These are phyloP conservation scores for Strobilomyces dryophilus DNA, from an alignment of 768 basidiomycete genomes.

Conservation along the genomic window DNA sequence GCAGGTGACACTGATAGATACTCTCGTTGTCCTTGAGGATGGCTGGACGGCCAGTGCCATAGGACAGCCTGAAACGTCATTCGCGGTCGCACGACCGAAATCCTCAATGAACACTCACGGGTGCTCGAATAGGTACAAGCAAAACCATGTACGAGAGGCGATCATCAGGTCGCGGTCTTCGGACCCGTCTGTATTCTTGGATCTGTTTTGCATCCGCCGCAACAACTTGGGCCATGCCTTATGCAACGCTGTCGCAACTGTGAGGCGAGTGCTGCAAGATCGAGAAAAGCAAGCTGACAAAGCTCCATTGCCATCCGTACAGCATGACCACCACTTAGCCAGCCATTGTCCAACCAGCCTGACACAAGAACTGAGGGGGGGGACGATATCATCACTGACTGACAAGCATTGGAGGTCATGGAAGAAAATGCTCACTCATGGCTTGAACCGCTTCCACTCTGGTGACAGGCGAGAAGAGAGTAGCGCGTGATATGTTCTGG, in stretches of 20 bases:
- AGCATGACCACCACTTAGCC: slow-evolving; percentile 94
- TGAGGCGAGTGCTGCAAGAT: slow-evolving; percentile 5
- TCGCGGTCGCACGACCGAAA: neutral
- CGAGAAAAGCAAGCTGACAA: slow-evolving; percentile 44
- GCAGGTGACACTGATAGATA: slow-evolving; percentile 72
- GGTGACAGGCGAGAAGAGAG: slow-evolving; percentile 82
- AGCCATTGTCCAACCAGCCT: slow-evolving; percentile 95
- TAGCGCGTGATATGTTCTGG: slow-evolving; percentile 77
- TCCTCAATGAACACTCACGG: slow-evolving; percentile 53
- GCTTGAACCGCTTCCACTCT: slow-evolving; percentile 88
- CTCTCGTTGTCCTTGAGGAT: slow-evolving; percentile 92
- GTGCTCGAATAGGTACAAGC: slow-evolving; percentile 89
- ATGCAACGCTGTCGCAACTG: slow-evolving; percentile 62
- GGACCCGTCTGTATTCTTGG: slow-evolving; percentile 41
- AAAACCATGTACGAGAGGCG: slow-evolving; percentile 87
- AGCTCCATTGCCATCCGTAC: slow-evolving; percentile 95
- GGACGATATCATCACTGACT: neutral
- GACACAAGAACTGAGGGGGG: slow-evolving; percentile 89
- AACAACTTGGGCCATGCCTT: slow-evolving; percentile 85
- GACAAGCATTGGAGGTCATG: neutral
- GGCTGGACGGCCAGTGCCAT: slow-evolving; percentile 90
- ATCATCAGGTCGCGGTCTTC: slow-evolving; percentile 79
- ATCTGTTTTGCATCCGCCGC: slow-evolving; percentile 70
- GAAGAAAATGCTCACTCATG: slow-evolving; percentile 73
- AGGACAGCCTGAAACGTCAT: slow-evolving; percentile 68